Evolutionary conservation across 257 asterid species (phyloP).

Genomic region (Lavandula angustifolia): DNA sequence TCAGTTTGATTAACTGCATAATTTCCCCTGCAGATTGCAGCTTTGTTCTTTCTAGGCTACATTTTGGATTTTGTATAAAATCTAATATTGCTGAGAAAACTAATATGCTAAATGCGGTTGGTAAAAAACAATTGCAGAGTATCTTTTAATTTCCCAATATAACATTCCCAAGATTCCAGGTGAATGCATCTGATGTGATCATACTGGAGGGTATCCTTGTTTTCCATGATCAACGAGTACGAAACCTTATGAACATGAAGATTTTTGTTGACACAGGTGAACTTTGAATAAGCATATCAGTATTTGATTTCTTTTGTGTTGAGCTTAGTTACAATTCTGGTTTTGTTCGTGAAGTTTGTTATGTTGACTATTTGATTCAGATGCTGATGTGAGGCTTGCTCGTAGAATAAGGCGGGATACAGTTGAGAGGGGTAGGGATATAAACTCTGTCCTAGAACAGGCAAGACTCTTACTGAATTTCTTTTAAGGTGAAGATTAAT

Average conservation of each 20-base stretch:
- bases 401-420: slow-evolving; percentile 98
- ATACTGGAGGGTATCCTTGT: slow-evolving; percentile 97
- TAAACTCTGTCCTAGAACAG: slow-evolving; percentile 94
- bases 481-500: background rate
- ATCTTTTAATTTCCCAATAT: slow-evolving; percentile 14
- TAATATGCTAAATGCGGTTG: slow-evolving; percentile 23
- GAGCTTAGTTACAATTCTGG: background rate
- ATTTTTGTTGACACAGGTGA: slow-evolving; percentile 95
- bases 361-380: slow-evolving; percentile 38
- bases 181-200: slow-evolving; percentile 96
- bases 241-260: slow-evolving; percentile 96
- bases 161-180: slow-evolving; percentile 45
- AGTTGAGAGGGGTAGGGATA: slow-evolving; percentile 94
- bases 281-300: slow-evolving; percentile 29
- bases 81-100: slow-evolving; percentile 10
- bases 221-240: slow-evolving; percentile 90
- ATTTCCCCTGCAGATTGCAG: slow-evolving; percentile 12
- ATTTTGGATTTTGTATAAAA: background rate
- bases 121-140: background rate
- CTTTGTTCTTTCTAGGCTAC: slow-evolving; percentile 4
- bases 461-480: slow-evolving; percentile 45
- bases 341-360: slow-evolving; percentile 12
- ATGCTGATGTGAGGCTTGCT: slow-evolving; percentile 99
- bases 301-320: slow-evolving; percentile 10
- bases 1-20: slow-evolving; percentile 12